Conservation (phyloP, 495 filamentous ascomycete species). For the Lasiosphaeria miniovina region DNA sequence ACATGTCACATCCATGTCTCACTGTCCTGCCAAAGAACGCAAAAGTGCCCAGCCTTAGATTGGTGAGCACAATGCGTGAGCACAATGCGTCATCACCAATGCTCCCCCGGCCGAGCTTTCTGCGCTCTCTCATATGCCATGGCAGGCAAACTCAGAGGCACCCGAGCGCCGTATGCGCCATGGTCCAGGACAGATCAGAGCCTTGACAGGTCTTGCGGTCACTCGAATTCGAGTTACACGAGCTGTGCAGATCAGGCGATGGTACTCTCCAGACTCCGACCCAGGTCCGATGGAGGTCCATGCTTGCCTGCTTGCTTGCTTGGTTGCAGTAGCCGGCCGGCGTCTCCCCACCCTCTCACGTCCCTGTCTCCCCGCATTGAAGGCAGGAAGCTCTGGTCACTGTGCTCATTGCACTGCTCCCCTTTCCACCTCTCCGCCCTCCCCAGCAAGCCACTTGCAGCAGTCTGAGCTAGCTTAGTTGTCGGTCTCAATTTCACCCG, state of each 20-base stretch:
- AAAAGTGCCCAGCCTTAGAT: not conserved
- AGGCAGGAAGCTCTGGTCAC: conserved; percentile 21
- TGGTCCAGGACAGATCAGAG: too few relatives aligned
- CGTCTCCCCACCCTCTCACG: conserved; percentile 22
- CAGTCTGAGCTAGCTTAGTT: conserved; percentile 7
- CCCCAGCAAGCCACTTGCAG: conserved; percentile 20
- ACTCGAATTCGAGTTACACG: too few relatives aligned
- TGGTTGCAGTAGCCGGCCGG: conserved; percentile 3
- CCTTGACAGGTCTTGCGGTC: too few relatives aligned
- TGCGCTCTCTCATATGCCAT: not conserved
- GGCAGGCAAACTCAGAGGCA: conserved; percentile 1
- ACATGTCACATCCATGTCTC: conserved; percentile 19
- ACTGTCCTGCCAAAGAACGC: not conserved
- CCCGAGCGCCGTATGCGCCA: conserved; percentile 6
- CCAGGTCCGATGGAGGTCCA: conserved; percentile 16
- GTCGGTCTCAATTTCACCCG: conserved; percentile 12
- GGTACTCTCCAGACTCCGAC: not conserved
- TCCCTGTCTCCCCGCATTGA: conserved; percentile 27
- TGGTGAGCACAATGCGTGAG: conserved; percentile 9
- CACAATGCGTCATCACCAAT: conserved; percentile 5
- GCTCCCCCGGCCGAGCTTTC: not conserved
- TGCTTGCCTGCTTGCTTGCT: conserved; percentile 1
- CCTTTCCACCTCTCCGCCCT: not conserved
- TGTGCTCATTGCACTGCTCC: too few relatives aligned
- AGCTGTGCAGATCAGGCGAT: too few relatives aligned